A percentile compares a stretch with the other conserved stretches of the same genome.
phyloP scores from a whole-genome alignment of 1,284 basidiomycete genomes.

The Rhizoctonia solani region DNA sequence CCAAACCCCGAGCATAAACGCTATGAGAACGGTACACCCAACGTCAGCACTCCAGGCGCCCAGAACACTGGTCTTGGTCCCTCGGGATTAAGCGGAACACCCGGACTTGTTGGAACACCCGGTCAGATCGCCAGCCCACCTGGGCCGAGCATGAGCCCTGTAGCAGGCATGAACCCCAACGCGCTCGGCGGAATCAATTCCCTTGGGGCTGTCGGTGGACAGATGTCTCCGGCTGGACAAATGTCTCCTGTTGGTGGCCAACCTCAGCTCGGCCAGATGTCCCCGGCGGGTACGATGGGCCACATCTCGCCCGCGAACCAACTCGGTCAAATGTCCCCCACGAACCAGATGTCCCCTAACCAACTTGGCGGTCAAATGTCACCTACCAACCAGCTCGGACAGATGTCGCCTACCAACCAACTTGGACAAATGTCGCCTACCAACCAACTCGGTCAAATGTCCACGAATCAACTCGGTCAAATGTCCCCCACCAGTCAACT shows the following conservation, averaged over 20 bases:
- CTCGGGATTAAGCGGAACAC: neutral
- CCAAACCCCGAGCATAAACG: slow-evolving; percentile 10
- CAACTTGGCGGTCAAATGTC: too few species aligned
- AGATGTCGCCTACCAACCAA: too few species aligned
- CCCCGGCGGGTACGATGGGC: neutral
- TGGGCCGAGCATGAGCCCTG: slow-evolving; percentile 14
- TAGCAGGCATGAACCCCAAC: slow-evolving; percentile 2
- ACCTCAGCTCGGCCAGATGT: slow-evolving; percentile 5
- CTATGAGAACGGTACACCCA: slow-evolving; percentile 11
- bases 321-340: too few species aligned
- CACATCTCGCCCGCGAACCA: neutral
- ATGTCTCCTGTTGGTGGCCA: slow-evolving; percentile 3
- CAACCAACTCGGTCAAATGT: too few species aligned
- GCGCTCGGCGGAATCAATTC: neutral
- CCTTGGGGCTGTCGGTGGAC: neutral
- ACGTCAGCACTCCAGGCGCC: neutral
- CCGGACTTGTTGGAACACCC: neutral
- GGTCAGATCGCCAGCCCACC: neutral
- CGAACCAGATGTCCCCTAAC: too few species aligned
- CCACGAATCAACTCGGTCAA: too few species aligned
- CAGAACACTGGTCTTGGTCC: too few species aligned
- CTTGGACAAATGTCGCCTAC: too few species aligned
- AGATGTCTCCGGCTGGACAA: neutral
- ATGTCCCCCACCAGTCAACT: too few species aligned
- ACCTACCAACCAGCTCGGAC: too few species aligned